Evolutionary conservation across 2,329 filamentous ascomycete genomes (phyloP), one percentile per base, ranked within the genome.

Genomic region (Nigrospora sphaerica): DNA sequence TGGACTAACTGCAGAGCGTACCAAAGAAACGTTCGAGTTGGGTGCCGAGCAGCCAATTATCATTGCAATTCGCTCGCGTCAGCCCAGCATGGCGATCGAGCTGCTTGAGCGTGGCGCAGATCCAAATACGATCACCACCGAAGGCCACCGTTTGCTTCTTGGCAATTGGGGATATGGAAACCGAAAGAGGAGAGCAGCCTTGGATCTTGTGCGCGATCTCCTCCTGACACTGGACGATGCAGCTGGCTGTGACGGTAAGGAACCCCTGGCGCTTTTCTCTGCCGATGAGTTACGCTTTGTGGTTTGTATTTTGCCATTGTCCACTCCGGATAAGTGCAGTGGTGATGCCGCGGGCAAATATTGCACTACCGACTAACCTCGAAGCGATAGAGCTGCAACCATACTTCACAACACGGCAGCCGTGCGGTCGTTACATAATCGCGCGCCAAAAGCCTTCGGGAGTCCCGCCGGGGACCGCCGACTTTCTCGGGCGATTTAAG

Each of bases 91-190:
- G 6, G 80, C 78, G 1, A 56, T 79, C 4, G 67, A 75, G 36
- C 71, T 95, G 3, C 60, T 95, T 2, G 66, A 77, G 14, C 68
- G 68, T 14, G 86, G 86, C 2, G 85, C 77, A 4, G 77, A 91
- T 62, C 73, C 81, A 0, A 87, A 86, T 51, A 72, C 73, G 0
- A 55, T 88, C 35, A 76, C 77, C 0, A 59, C 57, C 9, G 16
- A 39, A 1, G 66, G 70, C 2, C 56, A 69, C 35, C 46, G 59
- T 2, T 48, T 73, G 1, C 55, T 75, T 28, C 44, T 57, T 3
- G 54, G 65, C 12, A 49, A 61, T 12, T 66, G 58, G 48, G 44
- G 49, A 32, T 58, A 64, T n/a, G 47, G 52, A 2, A 65, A 69
- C 45, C 56, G 60, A 5, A 61, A 59, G 18, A 75, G 71, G 6